Percentiles rank a stretch among this genome's conserved stretches.
Conservation (phyloP, 805 yeast species). For the Scheffersomyces coipomensis region DNA sequence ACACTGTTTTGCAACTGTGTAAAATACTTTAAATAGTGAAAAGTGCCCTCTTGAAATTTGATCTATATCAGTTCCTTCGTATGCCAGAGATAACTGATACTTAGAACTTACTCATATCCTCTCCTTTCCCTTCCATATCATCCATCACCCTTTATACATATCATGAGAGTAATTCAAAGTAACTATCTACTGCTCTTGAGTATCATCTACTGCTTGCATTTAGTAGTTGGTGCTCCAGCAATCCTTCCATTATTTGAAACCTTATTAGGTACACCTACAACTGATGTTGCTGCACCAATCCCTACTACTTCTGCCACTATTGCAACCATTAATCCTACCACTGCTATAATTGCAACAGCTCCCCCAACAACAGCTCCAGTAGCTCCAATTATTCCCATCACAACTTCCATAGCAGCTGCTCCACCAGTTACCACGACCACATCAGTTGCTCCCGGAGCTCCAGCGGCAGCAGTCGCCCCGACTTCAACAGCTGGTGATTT, state of each 20-base stretch:
- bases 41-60: no score
- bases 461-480: conserved; percentile 8
- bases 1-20: no score
- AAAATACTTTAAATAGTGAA: no score
- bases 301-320: conserved; percentile 4
- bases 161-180: conserved; percentile 1
- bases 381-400: conserved; percentile 7
- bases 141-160: no score
- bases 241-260: conserved; percentile 11
- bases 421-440: conserved; percentile 2
- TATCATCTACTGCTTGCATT: background rate
- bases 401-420: conserved; percentile 1
- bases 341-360: conserved; percentile 8
- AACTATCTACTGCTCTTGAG: background rate
- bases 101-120: no score
- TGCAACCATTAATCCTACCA: conserved; percentile 4
- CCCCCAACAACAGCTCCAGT: conserved; percentile 9
- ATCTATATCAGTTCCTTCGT: no score
- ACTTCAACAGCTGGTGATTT: conserved; percentile 4
- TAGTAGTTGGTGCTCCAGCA: conserved; percentile 5
- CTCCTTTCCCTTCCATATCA: no score
- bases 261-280: conserved; percentile 5
- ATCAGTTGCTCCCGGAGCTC: no score
- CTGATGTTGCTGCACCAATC: conserved; percentile 3
- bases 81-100: no score